phyloP scores from a whole-genome alignment of 805 yeast species.

The Ogataea pini region DNA sequence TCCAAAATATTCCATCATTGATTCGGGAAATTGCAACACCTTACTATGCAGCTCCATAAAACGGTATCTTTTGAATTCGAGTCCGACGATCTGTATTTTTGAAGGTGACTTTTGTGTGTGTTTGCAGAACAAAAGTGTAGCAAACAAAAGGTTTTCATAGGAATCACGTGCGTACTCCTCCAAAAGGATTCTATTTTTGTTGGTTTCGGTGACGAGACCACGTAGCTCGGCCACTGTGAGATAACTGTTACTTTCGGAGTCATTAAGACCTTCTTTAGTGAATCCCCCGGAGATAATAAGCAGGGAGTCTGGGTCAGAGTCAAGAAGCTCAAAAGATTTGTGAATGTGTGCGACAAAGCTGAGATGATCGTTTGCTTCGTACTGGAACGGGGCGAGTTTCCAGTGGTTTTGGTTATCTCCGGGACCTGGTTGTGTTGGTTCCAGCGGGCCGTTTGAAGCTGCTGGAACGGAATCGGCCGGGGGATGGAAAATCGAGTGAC shows the following conservation, averaged over 20 bases:
- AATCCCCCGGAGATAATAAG: conserved; percentile 57
- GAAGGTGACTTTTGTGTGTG: conserved; percentile 14
- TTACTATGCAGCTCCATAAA: conserved; percentile 55
- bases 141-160: conserved; percentile 71
- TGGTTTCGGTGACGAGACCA: conserved; percentile 20
- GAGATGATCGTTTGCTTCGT: conserved; percentile 67
- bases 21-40: conserved; percentile 47
- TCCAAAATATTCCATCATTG: conserved; percentile 50
- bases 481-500: conserved; percentile 34
- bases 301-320: conserved; percentile 22
- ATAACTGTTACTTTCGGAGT: conserved; percentile 60
- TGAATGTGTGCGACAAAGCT: conserved; percentile 64
- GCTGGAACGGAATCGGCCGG: conserved; percentile 2
- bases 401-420: conserved; percentile 59
- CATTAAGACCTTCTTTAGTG: conserved; percentile 56
- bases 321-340: conserved; percentile 41
- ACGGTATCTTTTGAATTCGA: conserved; percentile 68
- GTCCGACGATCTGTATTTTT: conserved; percentile 61
- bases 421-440: conserved; percentile 26
- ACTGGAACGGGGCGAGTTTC: conserved; percentile 67
- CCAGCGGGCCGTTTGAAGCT: background rate
- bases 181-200: conserved; percentile 37
- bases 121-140: conserved; percentile 55
- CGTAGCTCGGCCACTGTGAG: conserved; percentile 43
- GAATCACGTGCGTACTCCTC: conserved; percentile 83